Evolutionary conservation across 2,329 filamentous ascomycete species (phyloP).

Genomic region (Aspergillus thermomutatus): DNA sequence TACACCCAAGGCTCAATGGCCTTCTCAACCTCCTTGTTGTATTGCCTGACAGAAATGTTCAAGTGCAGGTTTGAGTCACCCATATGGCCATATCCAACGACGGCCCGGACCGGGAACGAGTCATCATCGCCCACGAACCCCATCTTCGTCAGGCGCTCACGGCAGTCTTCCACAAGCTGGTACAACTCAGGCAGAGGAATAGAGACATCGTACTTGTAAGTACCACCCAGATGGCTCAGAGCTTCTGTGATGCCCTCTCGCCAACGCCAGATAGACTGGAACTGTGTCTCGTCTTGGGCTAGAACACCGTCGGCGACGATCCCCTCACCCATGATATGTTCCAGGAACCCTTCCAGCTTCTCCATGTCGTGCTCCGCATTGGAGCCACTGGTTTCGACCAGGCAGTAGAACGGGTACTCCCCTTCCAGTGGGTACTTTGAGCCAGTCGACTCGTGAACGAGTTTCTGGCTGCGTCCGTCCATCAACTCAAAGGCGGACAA

Average conservation of each 20-base stretch:
- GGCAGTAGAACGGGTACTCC: conserved; percentile 89
- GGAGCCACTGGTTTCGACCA: conserved; percentile 93
- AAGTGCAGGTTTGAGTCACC: conserved; percentile 94
- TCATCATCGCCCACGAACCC: conserved; percentile 75
- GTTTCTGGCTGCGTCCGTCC: conserved; percentile 77
- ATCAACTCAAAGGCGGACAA: conserved; percentile 97
- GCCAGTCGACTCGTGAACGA: conserved; percentile 71
- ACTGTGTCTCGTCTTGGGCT: conserved; percentile 89
- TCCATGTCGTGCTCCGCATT: conserved; percentile 90
- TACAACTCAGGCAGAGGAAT: conserved; percentile 89
- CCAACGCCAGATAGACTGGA: conserved; percentile 82
- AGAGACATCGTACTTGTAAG: conserved; percentile 98
- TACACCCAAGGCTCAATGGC: conserved; percentile 92
- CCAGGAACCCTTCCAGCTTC: conserved; percentile 86
- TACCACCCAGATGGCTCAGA: conserved; percentile 84
- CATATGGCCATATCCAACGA: conserved; percentile 98
- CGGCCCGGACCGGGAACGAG: conserved; percentile 74
- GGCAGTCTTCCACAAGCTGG: conserved; percentile 79
- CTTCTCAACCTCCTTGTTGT: conserved; percentile 83
- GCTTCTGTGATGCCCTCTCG: conserved; percentile 90
- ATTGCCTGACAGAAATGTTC: conserved; percentile 78
- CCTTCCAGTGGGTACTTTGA: conserved; percentile 78
- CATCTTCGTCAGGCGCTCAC: conserved; percentile 66
- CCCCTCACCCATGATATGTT: conserved; percentile 83
- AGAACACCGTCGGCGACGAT: conserved; percentile 87